phyloP scores from a whole-genome alignment of 192 early-diverging fungal species.

The Coemansia umbellata region DNA sequence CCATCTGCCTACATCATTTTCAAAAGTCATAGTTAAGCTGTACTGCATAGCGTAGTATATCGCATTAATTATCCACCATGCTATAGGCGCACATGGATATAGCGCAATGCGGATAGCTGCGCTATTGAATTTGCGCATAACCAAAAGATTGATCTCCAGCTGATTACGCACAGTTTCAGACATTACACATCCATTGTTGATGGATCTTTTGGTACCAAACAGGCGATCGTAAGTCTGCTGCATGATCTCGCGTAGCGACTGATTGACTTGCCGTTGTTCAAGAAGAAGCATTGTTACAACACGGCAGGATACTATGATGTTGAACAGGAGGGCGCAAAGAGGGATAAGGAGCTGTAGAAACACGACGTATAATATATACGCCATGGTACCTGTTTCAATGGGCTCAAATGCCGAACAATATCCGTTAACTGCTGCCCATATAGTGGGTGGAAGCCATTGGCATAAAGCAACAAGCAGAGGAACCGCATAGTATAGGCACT shows the following conservation, averaged over 20 bases:
- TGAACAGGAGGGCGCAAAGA: conserved; percentile 22
- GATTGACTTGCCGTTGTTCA: conserved; percentile 18
- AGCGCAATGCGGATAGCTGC: conserved; percentile 36
- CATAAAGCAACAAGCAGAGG: conserved; percentile 7
- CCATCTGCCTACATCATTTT: conserved; percentile 4
- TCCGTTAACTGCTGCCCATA: conserved; percentile 21
- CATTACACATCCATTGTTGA: conserved; percentile 9
- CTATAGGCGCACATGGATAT: conserved; percentile 23
- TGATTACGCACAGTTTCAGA: background rate
- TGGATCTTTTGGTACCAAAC: conserved; percentile 7
- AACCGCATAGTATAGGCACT: conserved; percentile 27
- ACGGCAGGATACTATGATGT: conserved; percentile 9
- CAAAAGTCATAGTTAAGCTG: conserved; percentile 16
- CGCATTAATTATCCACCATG: conserved; percentile 16
- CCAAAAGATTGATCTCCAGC: conserved; percentile 4
- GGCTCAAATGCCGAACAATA: conserved; percentile 22
- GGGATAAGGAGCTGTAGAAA: conserved; percentile 15
- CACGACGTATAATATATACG: conserved; percentile 17
- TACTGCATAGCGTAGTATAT: conserved; percentile 21
- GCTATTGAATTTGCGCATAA: conserved; percentile 26
- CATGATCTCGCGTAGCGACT: conserved; percentile 6
- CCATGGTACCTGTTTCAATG: conserved; percentile 5
- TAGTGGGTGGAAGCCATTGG: conserved; percentile 20
- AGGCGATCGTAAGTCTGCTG: background rate
- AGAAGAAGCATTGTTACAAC: conserved; percentile 15